Percentiles rank a stretch among this genome's conserved stretches.
These are phyloP conservation scores for Schizophyllum amplum DNA, from an alignment of 1,284 basidiomycete species.

Conservation along the genomic window DNA sequence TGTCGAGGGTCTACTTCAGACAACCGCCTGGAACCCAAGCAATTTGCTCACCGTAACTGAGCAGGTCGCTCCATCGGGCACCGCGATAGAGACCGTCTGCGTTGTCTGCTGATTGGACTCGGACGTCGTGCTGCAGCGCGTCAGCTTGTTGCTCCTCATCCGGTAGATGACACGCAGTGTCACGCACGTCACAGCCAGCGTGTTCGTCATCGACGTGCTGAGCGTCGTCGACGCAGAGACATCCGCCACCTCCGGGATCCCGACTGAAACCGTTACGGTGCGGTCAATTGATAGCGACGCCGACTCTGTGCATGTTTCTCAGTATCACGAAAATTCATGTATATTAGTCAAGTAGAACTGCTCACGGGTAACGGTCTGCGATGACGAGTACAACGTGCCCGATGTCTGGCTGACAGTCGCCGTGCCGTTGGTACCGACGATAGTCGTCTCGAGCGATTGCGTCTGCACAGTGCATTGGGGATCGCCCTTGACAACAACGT, in stretches of 20 bases:
- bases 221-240: not conserved
- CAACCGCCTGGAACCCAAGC: no score
- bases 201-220: slow-evolving; percentile 1
- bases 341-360: not conserved
- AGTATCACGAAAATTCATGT: not conserved
- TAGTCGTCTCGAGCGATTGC: not conserved
- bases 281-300: not conserved
- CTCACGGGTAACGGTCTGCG: slow-evolving; percentile 4
- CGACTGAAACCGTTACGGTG: not conserved
- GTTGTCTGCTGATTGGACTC: not conserved
- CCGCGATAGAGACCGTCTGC: slow-evolving; percentile 1
- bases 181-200: slow-evolving; percentile 1
- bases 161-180: no score
- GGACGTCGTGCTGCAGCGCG: not conserved
- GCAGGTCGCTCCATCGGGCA: slow-evolving; percentile 2
- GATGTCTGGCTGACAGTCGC: not conserved
- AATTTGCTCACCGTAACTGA: not conserved
- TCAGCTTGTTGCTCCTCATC: no score
- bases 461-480: not conserved
- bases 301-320: not conserved
- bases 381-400: not conserved
- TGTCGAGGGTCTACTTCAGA: no score
- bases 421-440: slow-evolving; percentile 1
- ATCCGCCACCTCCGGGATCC: not conserved
- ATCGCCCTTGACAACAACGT: not conserved